Percentiles rank a stretch among this genome's conserved stretches.
These are phyloP conservation scores for Pulveroboletus sp. DNA, from an alignment of 768 basidiomycete species.

Conservation along the genomic window DNA sequence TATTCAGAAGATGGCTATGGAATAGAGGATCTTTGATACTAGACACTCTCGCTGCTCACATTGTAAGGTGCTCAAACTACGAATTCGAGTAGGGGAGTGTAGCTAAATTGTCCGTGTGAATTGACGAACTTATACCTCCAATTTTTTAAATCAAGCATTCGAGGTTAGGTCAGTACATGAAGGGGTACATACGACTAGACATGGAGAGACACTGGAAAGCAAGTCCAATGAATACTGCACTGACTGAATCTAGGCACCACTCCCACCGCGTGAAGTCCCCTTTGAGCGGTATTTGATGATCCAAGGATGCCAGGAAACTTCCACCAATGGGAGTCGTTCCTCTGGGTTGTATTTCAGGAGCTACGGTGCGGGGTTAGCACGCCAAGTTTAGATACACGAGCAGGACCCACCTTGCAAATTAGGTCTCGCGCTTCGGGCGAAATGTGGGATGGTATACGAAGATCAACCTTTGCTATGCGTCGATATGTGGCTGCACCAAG, in stretches of 20 bases:
- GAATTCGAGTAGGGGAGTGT: background rate
- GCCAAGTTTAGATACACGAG: slow-evolving; percentile 5
- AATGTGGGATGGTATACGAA: slow-evolving; percentile 42
- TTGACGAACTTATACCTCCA: too few relatives aligned
- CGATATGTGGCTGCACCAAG: slow-evolving; percentile 70
- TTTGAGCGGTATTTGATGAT: slow-evolving; percentile 65
- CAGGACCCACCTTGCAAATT: slow-evolving; percentile 36
- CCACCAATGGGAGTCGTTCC: slow-evolving; percentile 65
- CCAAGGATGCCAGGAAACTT: slow-evolving; percentile 85
- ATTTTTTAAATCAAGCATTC: background rate
- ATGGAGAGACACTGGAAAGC: slow-evolving; percentile 3
- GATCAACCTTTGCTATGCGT: slow-evolving; percentile 84
- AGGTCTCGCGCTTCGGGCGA: slow-evolving; percentile 43
- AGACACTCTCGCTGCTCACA: background rate
- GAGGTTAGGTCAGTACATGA: slow-evolving; percentile 10
- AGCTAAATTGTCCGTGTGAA: background rate
- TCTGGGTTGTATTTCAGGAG: slow-evolving; percentile 80
- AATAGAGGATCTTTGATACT: slow-evolving; percentile 18
- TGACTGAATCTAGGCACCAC: slow-evolving; percentile 13
- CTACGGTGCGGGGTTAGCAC: slow-evolving; percentile 37
- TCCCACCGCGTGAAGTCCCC: slow-evolving; percentile 30
- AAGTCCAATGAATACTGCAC: background rate
- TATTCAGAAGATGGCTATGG: slow-evolving; percentile 16
- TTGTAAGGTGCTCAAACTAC: background rate
- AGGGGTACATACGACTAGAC: slow-evolving; percentile 9